These are phyloP conservation scores for Phlegmacium glaucopus DNA, from an alignment of 768 basidiomycete genomes.

Conservation along the genomic window DNA sequence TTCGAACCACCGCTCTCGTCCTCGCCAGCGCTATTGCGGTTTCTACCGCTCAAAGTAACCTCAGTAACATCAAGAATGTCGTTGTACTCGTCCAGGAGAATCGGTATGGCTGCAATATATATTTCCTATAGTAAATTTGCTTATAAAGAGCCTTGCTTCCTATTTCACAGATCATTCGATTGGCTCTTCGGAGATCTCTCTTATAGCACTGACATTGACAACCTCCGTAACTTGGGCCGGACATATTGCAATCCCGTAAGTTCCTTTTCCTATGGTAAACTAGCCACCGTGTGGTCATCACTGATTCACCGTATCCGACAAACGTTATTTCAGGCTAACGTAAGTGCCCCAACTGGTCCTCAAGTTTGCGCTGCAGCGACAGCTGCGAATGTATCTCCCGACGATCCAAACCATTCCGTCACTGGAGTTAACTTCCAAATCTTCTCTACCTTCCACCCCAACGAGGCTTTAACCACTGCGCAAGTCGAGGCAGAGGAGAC, in stretches of 20 bases:
- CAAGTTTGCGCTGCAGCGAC: slow-evolving; percentile 16
- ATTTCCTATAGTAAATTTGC: no score
- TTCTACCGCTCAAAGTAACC: not conserved
- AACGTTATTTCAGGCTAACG: slow-evolving; percentile 3
- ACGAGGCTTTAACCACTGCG: slow-evolving; percentile 12
- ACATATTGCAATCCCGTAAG: slow-evolving; percentile 20
- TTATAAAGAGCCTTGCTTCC: no score
- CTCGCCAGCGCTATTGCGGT: not conserved
- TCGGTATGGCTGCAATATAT: slow-evolving; percentile 1
- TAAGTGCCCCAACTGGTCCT: slow-evolving; percentile 12
- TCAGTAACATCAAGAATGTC: slow-evolving; percentile 18
- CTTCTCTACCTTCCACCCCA: slow-evolving; percentile 20
- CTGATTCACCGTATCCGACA: no score
- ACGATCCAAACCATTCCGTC: slow-evolving; percentile 24
- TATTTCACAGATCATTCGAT: slow-evolving; percentile 21
- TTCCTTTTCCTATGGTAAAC: not conserved
- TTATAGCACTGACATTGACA: slow-evolving; percentile 17
- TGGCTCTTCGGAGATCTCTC: slow-evolving; percentile 23
- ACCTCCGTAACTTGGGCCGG: slow-evolving; percentile 11
- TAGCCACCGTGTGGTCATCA: no score
- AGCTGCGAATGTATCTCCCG: slow-evolving; percentile 15
- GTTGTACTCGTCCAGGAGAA: slow-evolving; percentile 26
- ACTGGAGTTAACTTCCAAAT: slow-evolving; percentile 23
- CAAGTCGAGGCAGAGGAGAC: slow-evolving; percentile 3
- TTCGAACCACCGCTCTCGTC: not conserved